Evolutionary conservation across 208 protist genomes (phyloP).

Genomic region (Leishmania lainsoni): DNA sequence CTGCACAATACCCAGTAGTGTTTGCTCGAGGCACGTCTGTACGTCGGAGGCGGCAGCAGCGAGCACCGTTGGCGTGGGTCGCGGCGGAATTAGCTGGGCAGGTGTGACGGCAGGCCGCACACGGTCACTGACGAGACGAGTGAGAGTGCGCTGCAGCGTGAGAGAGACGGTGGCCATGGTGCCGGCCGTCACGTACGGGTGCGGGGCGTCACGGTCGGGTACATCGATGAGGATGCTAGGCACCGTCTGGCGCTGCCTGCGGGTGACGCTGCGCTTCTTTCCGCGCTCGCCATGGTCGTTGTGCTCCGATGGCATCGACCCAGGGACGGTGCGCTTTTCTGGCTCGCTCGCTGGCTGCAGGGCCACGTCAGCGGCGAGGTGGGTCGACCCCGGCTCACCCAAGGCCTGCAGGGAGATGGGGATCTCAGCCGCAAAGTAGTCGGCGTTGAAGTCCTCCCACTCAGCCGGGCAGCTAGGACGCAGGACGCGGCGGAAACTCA

Average conservation of each 20-base stretch:
- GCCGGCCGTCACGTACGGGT: conserved; percentile 70
- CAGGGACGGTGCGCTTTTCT: neutral
- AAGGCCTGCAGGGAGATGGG: conserved; percentile 53
- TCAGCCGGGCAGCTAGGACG: conserved; percentile 62
- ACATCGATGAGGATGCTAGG: conserved; percentile 72
- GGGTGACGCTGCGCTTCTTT: conserved; percentile 37
- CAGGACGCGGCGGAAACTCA: conserved; percentile 70
- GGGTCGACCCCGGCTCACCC: conserved; percentile 64
- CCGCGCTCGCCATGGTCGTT: conserved; percentile 25
- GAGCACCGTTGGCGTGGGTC: conserved; percentile 18
- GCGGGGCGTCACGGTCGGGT: conserved; percentile 45
- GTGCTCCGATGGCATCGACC: neutral
- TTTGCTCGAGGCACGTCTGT: conserved; percentile 32
- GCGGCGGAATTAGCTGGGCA: conserved; percentile 70
- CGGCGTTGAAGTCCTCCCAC: conserved; percentile 85
- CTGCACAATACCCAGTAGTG: conserved; percentile 31
- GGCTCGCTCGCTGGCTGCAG: conserved; percentile 36
- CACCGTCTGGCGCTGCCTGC: conserved; percentile 49
- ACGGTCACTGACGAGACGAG: conserved; percentile 75
- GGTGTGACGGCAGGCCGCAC: conserved; percentile 67
- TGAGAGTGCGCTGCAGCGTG: conserved; percentile 64
- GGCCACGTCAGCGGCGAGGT: conserved; percentile 37
- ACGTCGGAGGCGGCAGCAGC: conserved; percentile 32
- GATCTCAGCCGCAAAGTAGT: conserved; percentile 66
- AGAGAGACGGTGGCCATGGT: conserved; percentile 69